Conservation (phyloP, 306 rosid genomes). For the Calophaca sinica region DNA sequence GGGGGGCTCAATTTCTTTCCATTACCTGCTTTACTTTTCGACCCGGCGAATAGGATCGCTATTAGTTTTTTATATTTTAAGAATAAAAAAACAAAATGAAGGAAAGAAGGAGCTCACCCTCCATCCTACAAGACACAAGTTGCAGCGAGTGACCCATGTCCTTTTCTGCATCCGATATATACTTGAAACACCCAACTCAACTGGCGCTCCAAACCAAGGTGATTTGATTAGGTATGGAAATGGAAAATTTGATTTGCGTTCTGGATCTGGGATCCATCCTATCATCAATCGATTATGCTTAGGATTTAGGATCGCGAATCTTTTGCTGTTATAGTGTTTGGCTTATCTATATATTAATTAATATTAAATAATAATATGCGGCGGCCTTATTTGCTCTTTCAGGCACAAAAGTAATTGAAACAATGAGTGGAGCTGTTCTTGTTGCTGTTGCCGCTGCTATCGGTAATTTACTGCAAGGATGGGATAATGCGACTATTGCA, state of each 20-base stretch:
- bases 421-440: conserved; percentile 78
- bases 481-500: conserved; percentile 94
- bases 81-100: neutral
- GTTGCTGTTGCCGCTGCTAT: conserved; percentile 89
- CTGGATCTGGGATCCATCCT: conserved; percentile 31
- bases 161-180: conserved; percentile 31
- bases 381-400: conserved; percentile 35
- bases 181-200: neutral
- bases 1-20: conserved; percentile 12
- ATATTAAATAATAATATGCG: conserved; percentile 29
- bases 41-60: conserved; percentile 46
- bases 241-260: conserved; percentile 16
- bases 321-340: neutral
- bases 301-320: conserved; percentile 3
- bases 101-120: neutral
- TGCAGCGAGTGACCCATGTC: conserved; percentile 43
- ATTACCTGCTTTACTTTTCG: conserved; percentile 37
- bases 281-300: conserved; percentile 8
- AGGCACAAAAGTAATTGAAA: conserved; percentile 27
- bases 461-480: conserved; percentile 86
- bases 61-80: neutral
- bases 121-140: conserved; percentile 7
- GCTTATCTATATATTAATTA: neutral
- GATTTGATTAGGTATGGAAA: conserved; percentile 23
- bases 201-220: conserved; percentile 39